Base-by-base conservation (phyloP, 805 yeast genomes). In the Schwanniomyces pseudopolymorphus region DNA sequence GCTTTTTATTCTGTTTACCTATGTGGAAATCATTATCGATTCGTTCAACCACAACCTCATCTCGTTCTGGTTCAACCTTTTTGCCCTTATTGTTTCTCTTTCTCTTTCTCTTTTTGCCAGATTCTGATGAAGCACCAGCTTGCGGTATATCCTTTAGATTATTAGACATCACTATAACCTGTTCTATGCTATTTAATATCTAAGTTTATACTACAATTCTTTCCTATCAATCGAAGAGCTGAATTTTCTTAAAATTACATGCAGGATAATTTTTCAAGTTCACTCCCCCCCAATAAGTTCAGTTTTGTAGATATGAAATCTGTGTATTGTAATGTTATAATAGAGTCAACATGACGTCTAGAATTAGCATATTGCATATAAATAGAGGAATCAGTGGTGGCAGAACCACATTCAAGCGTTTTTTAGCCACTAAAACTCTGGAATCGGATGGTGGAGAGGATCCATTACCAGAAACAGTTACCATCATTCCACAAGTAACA, bases 401-500 rank as follows among this genome's bases (percentile, higher is more conserved):
- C 5, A 31, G 20, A 31, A 31, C 7, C 20, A 5, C 10, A 31
- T 14, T 14, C 10, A 31, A 31, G 10, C 35, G 35, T 31, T 16
- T 31, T 31, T 31, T 31, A 7, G 3, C 35, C 7, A 5, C 35
- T 14, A 31, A 31, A 5, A 3, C 11, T 5, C 8, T 10, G 3
- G 33, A 36, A 33, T 11, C 5, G 3, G 3, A 31, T 33, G 35
- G 4, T 24, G 24, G 13, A 16, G 16, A 24, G 3, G 40, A 54
- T 13, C 46, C 46, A 16, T 19, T 44, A 2, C 69, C 72, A 1
- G 67, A 60, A 20, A 67, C 74, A 7, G 59, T 70, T n/a, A 61
- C 69, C 14, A 66, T 72, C 39, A 66, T 72, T 11, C 78, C 78
- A 2, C 54, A 71, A 5, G 61, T 72, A 10, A 45, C 52, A 19